Evolutionary conservation across 164 flowering plant genomes (phyloP), one percentile per base, ranked within the genome.

Genomic region (Macadamia tetraphylla): DNA sequence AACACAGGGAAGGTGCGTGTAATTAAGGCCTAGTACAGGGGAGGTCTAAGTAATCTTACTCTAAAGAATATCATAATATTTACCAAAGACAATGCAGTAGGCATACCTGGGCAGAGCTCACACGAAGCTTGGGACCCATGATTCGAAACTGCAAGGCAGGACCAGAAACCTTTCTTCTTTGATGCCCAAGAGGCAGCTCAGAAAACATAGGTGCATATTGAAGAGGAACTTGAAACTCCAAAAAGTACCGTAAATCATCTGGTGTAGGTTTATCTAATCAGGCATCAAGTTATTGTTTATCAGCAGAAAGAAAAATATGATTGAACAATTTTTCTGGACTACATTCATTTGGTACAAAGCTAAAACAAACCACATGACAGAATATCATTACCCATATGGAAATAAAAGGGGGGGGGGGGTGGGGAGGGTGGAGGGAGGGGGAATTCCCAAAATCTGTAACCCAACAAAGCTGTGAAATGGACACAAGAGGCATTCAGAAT

Each of bases 141-240:
- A 87, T 84, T 73, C 82, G 80, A 66, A 92, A 88, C 76, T 81
- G 96, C 74, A 92, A 70, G 18, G 87, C 71, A 59, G 96, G 90
- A 72, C 78, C 79, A 62, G 87, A 74, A 12, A 75, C 68, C 64
- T 79, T 87, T 69, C 70, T 89, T 68, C 84, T 79, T 71, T 90
- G 96, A 79, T 84, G 98, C 60, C 94, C 76, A 62, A 92, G 90
- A 69, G 96, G 98, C 74, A 92, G 83, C 74, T 92, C 98, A 78
- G 87, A 86, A 67, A 84, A 92, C 83, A 86, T 80, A 56, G 98
- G 98, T 60, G 96, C 96, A 96, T 92, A 90, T 73, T 90, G 96
- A 42, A 74, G 71, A 23, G 96, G 98, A 70, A 92, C 88, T 83
- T 92, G 98, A 66, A 92, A 92, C 77, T 92, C 98, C 86, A 92